Evolutionary conservation across 2,329 filamentous ascomycete genomes (phyloP).

Genomic region (Chaetothyriales sp.): DNA sequence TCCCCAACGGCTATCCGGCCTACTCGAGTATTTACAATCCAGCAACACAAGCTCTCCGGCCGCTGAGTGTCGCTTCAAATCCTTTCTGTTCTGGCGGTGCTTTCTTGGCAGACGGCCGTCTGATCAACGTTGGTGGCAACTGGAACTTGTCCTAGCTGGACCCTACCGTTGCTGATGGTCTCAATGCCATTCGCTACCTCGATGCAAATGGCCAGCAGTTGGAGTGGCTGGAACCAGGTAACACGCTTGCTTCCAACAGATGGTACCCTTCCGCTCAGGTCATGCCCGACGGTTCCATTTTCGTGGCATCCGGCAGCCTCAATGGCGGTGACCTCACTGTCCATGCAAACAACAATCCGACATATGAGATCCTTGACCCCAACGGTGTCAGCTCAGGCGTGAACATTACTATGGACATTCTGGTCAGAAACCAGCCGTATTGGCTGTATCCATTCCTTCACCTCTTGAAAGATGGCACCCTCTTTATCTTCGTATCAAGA

Average conservation of each 20-base stretch:
- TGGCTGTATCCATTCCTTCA: conserved; percentile 53
- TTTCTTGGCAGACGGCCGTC: conserved; percentile 44
- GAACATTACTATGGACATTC: conserved; percentile 40
- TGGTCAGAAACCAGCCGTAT: conserved; percentile 46
- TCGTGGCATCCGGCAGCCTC: conserved; percentile 47
- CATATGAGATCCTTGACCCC: conserved; percentile 45
- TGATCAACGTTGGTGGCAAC: conserved; percentile 45
- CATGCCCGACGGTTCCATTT: conserved; percentile 42
- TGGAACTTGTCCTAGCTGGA: conserved; percentile 42
- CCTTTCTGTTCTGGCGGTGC: conserved; percentile 48
- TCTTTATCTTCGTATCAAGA: conserved; percentile 46
- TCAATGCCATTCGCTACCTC: conserved; percentile 44
- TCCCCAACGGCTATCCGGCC: conserved; percentile 42
- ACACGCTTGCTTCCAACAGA: conserved; percentile 39
- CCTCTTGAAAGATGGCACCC: conserved; percentile 41
- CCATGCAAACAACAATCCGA: conserved; percentile 48
- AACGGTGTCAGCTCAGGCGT: conserved; percentile 35
- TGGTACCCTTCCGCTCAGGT: conserved; percentile 51
- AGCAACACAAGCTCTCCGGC: conserved; percentile 25
- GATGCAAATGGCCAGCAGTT: conserved; percentile 32
- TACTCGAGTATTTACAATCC: conserved; percentile 50
- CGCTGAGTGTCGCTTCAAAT: conserved; percentile 33
- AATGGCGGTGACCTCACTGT: conserved; percentile 45
- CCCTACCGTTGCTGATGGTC: conserved; percentile 45
- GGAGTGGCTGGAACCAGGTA: conserved; percentile 44